phyloP scores from a whole-genome alignment of 2,329 filamentous ascomycete species.

The Chrysoporthe austroafricana region DNA sequence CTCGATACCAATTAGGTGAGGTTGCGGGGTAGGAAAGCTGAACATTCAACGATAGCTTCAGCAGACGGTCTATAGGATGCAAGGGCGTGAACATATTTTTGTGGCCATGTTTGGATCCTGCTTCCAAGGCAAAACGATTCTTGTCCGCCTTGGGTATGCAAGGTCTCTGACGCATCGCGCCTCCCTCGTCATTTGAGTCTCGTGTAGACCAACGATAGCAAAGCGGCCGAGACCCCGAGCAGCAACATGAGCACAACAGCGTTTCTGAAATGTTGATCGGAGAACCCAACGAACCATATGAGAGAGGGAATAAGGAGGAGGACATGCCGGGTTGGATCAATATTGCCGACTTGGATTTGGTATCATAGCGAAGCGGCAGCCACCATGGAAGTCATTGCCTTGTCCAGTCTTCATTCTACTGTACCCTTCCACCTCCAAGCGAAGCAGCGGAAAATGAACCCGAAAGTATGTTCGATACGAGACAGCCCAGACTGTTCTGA shows the following conservation, averaged over 20 bases:
- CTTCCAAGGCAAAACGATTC: neutral
- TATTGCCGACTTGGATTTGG: neutral
- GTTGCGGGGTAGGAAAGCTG: neutral
- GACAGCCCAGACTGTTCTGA: conserved; percentile 1
- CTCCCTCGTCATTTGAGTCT: neutral
- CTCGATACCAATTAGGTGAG: neutral
- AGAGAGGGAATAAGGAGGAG: neutral
- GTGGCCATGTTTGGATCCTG: neutral
- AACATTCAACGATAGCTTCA: neutral
- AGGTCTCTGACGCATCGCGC: neutral
- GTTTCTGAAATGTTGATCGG: too few species aligned
- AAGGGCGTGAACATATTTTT: conserved; percentile 1
- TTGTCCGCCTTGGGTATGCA: neutral
- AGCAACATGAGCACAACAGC: neutral
- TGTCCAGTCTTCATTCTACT: neutral
- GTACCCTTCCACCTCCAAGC: neutral
- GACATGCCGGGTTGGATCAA: neutral
- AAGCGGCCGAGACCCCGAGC: neutral
- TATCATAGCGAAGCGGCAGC: neutral
- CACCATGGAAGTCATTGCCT: neutral
- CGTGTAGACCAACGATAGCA: neutral
- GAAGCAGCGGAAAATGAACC: conserved; percentile 16
- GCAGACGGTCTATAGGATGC: conserved; percentile 1
- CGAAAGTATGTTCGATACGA: neutral
- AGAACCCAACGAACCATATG: neutral